Base-by-base conservation (phyloP, 2,329 filamentous ascomycete species). In the Aspergillus amoenus region DNA sequence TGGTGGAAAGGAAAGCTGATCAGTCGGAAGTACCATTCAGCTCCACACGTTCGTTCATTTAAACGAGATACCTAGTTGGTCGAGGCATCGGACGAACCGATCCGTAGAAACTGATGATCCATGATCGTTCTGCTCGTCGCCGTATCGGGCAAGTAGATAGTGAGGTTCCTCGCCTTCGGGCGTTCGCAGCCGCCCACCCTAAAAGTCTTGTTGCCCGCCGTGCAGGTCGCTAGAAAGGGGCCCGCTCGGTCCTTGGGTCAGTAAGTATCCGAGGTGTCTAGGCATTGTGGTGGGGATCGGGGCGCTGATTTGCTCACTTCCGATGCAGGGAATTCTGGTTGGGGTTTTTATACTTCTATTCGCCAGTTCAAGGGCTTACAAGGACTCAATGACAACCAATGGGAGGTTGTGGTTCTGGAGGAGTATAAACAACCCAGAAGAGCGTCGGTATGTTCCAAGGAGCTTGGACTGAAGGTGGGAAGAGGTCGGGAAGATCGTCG, bases 111-210 rank as follows among this genome's bases (percentile, higher is more conserved):
- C 11, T 30, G 40, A 44, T 22, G 50, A 52, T 40, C 41, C 13
- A 44, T 22, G 50, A 52, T 40, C 41, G 17, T 37, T 37, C 50
- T 52, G 50, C 41, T 43, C 8, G 18, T 39, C n/a, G 50, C 50
- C 41, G 22, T 37, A 45, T 24, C 27, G 45, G 50, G 50, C 32
- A 52, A n/a, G 34, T 37, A 37, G 34, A 37, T 3, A 37, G 34
- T 7, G 34, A 37, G 34, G 27, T 11, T 37, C n/a, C 34, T 37
- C 12, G 34, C 34, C 15, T 37, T n/a, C 12, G 13, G 12, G 34
- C 34, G 34, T 42, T 42, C 37, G 22, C 24, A 51, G 48, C 18
- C 27, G 15, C 34, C 22, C 45, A 45, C 41, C 17, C 18, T 34
- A 43, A 44, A 52, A 32, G 18, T 15, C 22, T 44, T 44, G 27